These are phyloP conservation scores for Boletus insuetus DNA, from an alignment of 768 basidiomycete genomes.

Conservation along the genomic window DNA sequence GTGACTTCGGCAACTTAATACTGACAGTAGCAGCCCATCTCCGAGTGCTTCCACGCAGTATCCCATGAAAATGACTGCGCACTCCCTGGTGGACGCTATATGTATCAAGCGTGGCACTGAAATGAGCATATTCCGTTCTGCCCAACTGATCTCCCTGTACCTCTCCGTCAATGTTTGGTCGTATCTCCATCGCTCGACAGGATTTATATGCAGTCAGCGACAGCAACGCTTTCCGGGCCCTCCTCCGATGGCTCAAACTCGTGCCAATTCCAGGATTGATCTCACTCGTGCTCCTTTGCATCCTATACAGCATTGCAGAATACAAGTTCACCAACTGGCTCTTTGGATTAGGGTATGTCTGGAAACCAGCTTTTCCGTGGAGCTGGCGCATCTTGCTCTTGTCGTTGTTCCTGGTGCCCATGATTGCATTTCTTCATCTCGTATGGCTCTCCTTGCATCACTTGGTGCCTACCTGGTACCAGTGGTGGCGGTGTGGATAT, in stretches of 20 bases:
- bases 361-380: constrained; percentile 18
- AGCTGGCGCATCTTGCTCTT: constrained; percentile 20
- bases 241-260: background rate
- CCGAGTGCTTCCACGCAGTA: no score
- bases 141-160: background rate
- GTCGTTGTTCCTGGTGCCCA: constrained; percentile 11
- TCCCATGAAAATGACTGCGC: no score
- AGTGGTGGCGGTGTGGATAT: no score
- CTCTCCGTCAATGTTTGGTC: constrained; percentile 6
- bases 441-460: background rate
- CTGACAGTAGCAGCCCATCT: no score
- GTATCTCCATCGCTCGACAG: background rate
- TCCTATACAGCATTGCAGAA: constrained; percentile 12
- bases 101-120: no score
- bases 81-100: no score
- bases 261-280: background rate
- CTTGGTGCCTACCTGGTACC: background rate
- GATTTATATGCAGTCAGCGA: background rate
- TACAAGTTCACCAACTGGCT: constrained; percentile 6
- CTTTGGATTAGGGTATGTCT: constrained; percentile 3
- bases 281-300: background rate
- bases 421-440: constrained; percentile 11
- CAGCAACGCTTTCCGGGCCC: background rate
- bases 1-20: no score
- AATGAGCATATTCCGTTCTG: no score